These are phyloP conservation scores for Xerocomellus amylosporus DNA, from an alignment of 768 basidiomycete species.

Conservation along the genomic window DNA sequence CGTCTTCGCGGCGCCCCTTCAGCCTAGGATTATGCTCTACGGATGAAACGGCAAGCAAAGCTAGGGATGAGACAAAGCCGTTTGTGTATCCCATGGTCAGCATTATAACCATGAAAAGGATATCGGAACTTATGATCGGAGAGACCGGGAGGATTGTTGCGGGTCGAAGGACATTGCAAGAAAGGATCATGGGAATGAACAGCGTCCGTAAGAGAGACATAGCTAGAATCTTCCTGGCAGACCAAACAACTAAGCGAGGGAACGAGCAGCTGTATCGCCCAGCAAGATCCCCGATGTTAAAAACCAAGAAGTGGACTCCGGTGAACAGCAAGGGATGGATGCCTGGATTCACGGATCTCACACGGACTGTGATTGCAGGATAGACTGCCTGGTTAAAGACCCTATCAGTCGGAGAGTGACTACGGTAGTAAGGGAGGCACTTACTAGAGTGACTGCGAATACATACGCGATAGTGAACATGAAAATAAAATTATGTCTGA, in stretches of 20 bases:
- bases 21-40: conserved; percentile 74
- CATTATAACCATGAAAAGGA: conserved; percentile 70
- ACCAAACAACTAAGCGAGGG: conserved; percentile 66
- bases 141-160: conserved; percentile 24
- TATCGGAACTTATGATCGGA: conserved; percentile 68
- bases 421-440: conserved; percentile 18
- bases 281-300: conserved; percentile 68
- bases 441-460: conserved; percentile 77
- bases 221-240: conserved; percentile 54
- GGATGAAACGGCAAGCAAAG: conserved; percentile 82
- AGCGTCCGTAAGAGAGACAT: conserved; percentile 69
- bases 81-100: conserved; percentile 74
- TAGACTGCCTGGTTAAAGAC: conserved; percentile 63
- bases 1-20: conserved; percentile 67
- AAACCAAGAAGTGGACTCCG: conserved; percentile 72
- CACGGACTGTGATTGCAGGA: conserved; percentile 80
- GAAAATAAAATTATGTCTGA: conserved; percentile 63
- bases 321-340: conserved; percentile 83
- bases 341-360: conserved; percentile 59
- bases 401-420: conserved; percentile 3
- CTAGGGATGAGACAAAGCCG: conserved; percentile 74
- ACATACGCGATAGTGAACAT: conserved; percentile 74
- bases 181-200: conserved; percentile 84
- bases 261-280: conserved; percentile 70
- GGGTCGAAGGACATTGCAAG: conserved; percentile 76